These are phyloP conservation scores for Mortierella sp. DNA, from an alignment of 371 early-diverging fungal species.

Conservation along the genomic window DNA sequence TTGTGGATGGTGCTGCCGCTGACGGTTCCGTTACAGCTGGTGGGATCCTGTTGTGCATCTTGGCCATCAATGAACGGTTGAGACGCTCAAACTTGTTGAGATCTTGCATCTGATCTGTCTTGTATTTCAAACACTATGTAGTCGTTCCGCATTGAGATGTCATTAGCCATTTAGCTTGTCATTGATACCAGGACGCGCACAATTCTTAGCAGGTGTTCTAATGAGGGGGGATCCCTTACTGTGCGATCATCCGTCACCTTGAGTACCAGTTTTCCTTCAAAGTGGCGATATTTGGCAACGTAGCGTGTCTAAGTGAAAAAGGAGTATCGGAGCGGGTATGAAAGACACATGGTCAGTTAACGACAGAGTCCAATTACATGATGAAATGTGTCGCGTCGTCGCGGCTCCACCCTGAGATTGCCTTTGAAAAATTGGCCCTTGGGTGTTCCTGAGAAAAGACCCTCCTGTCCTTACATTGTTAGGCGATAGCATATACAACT, in stretches of 20 bases:
- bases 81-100: slow-evolving; percentile 77
- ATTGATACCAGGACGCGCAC: too few relatives aligned
- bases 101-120: slow-evolving; percentile 78
- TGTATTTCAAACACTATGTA: slow-evolving; percentile 72
- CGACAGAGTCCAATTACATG: too few relatives aligned
- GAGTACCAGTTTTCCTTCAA: slow-evolving; percentile 77
- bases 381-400: too few relatives aligned
- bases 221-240: too few relatives aligned
- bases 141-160: too few relatives aligned
- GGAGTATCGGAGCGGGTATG: too few relatives aligned
- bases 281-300: slow-evolving; percentile 74
- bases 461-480: slow-evolving; percentile 61
- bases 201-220: too few relatives aligned
- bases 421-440: too few relatives aligned
- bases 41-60: slow-evolving; percentile 72
- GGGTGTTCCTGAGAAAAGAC: too few relatives aligned
- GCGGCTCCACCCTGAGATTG: too few relatives aligned
- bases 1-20: background rate
- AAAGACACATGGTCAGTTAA: too few relatives aligned
- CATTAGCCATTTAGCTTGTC: background rate
- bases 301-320: slow-evolving; percentile 72
- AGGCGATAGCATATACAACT: slow-evolving; percentile 72
- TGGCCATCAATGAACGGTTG: slow-evolving; percentile 71
- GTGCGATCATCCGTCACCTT: slow-evolving; percentile 79
- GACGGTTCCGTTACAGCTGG: slow-evolving; percentile 15